These are phyloP conservation scores for Lyophyllum atratum DNA, from an alignment of 768 basidiomycete genomes.

Conservation along the genomic window DNA sequence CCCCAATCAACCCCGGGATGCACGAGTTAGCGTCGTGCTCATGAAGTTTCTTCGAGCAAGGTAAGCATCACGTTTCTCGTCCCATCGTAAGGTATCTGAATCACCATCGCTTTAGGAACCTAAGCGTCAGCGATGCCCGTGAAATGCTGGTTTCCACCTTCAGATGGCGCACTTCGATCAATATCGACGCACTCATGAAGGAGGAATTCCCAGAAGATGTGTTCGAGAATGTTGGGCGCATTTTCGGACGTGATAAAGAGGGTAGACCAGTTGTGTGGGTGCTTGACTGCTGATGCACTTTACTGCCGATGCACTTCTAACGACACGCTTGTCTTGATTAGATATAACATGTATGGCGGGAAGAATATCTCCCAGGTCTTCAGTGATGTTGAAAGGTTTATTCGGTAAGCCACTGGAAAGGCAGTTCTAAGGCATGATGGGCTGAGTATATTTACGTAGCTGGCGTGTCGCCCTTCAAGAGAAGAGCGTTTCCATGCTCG, in stretches of 20 bases:
- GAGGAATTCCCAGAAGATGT: slow-evolving; percentile 65
- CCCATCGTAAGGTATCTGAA: neutral
- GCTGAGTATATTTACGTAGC: slow-evolving; percentile 33
- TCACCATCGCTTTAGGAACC: slow-evolving; percentile 38
- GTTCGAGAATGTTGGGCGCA: slow-evolving; percentile 63
- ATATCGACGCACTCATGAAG: slow-evolving; percentile 57
- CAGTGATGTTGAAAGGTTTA: slow-evolving; percentile 72
- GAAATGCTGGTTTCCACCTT: slow-evolving; percentile 72
- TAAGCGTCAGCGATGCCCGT: slow-evolving; percentile 53
- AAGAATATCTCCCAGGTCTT: slow-evolving; percentile 73
- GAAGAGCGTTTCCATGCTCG: slow-evolving; percentile 56
- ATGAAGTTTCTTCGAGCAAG: slow-evolving; percentile 84
- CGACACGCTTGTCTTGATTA: slow-evolving; percentile 27
- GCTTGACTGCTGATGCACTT: neutral
- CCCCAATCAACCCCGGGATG: slow-evolving; percentile 55
- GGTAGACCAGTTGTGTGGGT: slow-evolving; percentile 70
- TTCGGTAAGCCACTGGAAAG: slow-evolving; percentile 49
- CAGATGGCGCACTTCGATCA: slow-evolving; percentile 69
- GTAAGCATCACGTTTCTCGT: slow-evolving; percentile 29
- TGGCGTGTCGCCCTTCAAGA: slow-evolving; percentile 86
- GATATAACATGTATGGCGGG: slow-evolving; percentile 81
- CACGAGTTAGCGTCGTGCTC: slow-evolving; percentile 71
- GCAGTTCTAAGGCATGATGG: neutral
- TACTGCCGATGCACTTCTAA: neutral
- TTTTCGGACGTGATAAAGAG: slow-evolving; percentile 71